These are phyloP conservation scores for Bretziella fagacearum DNA, from an alignment of 2,329 filamentous ascomycete genomes.

Conservation along the genomic window DNA sequence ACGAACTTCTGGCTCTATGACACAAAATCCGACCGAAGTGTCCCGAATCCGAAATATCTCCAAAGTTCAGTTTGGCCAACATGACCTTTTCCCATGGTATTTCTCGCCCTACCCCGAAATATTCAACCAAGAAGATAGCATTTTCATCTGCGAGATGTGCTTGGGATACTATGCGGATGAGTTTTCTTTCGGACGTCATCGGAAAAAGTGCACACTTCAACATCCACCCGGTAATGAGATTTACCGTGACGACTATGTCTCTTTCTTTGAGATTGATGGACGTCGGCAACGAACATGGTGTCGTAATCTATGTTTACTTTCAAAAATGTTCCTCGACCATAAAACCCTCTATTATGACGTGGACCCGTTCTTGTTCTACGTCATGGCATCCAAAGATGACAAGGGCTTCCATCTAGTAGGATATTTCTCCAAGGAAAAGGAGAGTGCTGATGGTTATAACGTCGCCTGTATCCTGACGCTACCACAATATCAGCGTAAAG, in stretches of 20 bases:
- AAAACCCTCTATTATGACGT: conserved; percentile 99
- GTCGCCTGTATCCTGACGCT: conserved; percentile 94
- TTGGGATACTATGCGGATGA: conserved; percentile 74
- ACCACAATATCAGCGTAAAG: conserved; percentile 89
- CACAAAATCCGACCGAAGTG: conserved; percentile 93
- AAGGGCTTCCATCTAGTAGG: conserved; percentile 91
- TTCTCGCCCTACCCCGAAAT: conserved; percentile 91
- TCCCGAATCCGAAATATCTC: conserved; percentile 89
- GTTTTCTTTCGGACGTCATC: conserved; percentile 70
- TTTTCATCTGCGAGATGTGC: conserved; percentile 97
- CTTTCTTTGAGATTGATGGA: conserved; percentile 95
- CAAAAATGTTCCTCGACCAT: conserved; percentile 92
- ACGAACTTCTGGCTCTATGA: conserved; percentile 91
- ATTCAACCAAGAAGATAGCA: conserved; percentile 74
- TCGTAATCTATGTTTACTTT: conserved; percentile 82
- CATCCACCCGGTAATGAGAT: conserved; percentile 97
- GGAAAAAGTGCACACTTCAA: conserved; percentile 73
- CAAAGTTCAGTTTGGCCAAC: conserved; percentile 82
- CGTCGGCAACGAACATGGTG: conserved; percentile 90
- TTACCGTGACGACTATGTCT: conserved; percentile 84
- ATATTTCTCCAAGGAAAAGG: conserved; percentile 99
- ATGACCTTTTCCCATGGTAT: conserved; percentile 94
- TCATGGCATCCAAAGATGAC: conserved; percentile 81
- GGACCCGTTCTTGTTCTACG: conserved; percentile 97
- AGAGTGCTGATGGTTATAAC: conserved; percentile 92